A percentile compares a stretch with the other conserved stretches of the same genome.
Evolutionary conservation across 345 rosid genomes (phyloP).

Genomic region (Isatis tinctoria): DNA sequence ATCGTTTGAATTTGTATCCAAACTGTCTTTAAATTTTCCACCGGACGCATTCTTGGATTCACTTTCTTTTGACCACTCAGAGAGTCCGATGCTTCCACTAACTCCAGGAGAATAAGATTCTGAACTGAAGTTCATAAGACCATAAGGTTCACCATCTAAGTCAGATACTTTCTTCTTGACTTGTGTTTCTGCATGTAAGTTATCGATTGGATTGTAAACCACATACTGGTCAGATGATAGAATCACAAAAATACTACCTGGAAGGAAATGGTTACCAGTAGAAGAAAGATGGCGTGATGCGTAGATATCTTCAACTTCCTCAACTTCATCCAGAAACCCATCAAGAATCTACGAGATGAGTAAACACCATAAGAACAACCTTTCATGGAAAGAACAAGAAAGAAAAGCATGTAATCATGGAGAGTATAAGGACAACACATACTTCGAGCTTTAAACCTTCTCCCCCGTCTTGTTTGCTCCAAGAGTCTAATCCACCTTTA

Average conservation of each 20-base stretch:
- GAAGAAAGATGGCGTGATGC: slow-evolving; percentile 49
- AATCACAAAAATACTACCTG: slow-evolving; percentile 36
- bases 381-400: not conserved
- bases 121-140: slow-evolving; percentile 41
- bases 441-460: slow-evolving; percentile 63
- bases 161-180: slow-evolving; percentile 45
- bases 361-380: slow-evolving; percentile 10
- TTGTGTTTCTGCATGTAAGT: slow-evolving; percentile 52
- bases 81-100: slow-evolving; percentile 46
- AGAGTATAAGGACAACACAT: slow-evolving; percentile 33
- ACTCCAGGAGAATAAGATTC: slow-evolving; percentile 69
- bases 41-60: slow-evolving; percentile 36
- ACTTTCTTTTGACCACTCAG: slow-evolving; percentile 45
- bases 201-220: not conserved
- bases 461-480: slow-evolving; percentile 39
- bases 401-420: slow-evolving; percentile 5
- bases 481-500: slow-evolving; percentile 54
- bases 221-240: not conserved
- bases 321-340: slow-evolving; percentile 68
- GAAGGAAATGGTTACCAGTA: slow-evolving; percentile 45
- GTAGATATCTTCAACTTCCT: slow-evolving; percentile 65
- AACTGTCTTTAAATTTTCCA: slow-evolving; percentile 22
- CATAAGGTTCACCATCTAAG: slow-evolving; percentile 32
- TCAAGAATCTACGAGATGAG: slow-evolving; percentile 61
- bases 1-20: slow-evolving; percentile 19